phyloP scores from a whole-genome alignment of 2,329 filamentous ascomycete species.

The Phialocephala subalpina region DNA sequence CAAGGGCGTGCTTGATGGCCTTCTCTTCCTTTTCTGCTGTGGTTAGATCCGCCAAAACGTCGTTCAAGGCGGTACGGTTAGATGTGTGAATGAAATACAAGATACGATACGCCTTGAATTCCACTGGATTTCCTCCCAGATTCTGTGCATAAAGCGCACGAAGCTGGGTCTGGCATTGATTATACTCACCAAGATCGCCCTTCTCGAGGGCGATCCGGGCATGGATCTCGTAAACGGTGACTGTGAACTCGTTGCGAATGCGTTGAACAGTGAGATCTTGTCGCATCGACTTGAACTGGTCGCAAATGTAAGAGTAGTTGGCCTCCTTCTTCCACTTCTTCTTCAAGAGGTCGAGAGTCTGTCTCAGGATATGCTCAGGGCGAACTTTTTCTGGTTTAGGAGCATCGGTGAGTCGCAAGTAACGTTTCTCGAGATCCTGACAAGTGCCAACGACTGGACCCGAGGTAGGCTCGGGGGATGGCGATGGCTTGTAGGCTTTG shows the following conservation, averaged over 20 bases:
- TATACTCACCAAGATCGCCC: constrained; percentile 99
- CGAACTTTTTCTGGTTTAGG: constrained; percentile 90
- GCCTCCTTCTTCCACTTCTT: constrained; percentile 93
- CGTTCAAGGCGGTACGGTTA: constrained; percentile 97
- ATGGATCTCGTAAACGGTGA: constrained; percentile 96
- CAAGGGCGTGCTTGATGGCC: constrained; percentile 88
- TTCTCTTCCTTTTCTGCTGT: constrained; percentile 88
- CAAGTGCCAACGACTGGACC: constrained; percentile 88
- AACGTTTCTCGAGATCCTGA: constrained; percentile 87
- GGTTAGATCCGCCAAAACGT: constrained; percentile 98
- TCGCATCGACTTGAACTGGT: constrained; percentile 98
- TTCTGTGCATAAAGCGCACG: constrained; percentile 89
- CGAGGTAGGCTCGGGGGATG: constrained; percentile 62
- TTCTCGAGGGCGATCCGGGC: constrained; percentile 97
- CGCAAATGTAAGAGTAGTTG: constrained; percentile 98
- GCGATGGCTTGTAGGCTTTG: constrained; percentile 60
- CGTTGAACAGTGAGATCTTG: constrained; percentile 98
- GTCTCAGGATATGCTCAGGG: constrained; percentile 79
- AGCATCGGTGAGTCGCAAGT: constrained; percentile 90
- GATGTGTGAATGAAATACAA: constrained; percentile 99
- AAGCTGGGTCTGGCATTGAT: constrained; percentile 99
- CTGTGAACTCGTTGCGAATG: constrained; percentile 96
- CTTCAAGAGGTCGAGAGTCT: constrained; percentile 88
- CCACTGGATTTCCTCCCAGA: constrained; percentile 86
- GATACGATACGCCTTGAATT: constrained; percentile 99